Base-by-base conservation (phyloP, 805 yeast species). In the Sugiyamaella valdiviana region DNA sequence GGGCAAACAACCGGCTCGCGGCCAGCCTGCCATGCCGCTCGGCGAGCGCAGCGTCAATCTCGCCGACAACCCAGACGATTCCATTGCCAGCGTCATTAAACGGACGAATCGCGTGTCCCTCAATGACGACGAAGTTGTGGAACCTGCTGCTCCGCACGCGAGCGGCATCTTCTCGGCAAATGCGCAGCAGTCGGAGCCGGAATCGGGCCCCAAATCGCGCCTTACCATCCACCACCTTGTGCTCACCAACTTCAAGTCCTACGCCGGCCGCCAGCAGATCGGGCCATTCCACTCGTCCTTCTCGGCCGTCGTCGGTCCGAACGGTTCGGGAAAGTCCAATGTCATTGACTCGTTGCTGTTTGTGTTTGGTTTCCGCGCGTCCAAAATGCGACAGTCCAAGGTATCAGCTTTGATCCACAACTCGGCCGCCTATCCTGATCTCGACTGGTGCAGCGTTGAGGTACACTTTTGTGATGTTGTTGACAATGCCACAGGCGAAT, bases 301-400 rank as follows among this genome's bases (percentile, higher is more conserved):
- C 61, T 86, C 96, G 9, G 98, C 99, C 0, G 95, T 93, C 9
- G 97, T 93, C 12, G 99, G 99, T 0, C 99, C 99, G 4, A 93
- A 93, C 64, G 99, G 99, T 6, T 85, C 96, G 10, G 99, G 99
- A 2, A 93, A 93, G 67, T 90, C 98, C 14, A 93, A 95, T 62
- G 97, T 93, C 55, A 93, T 93, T 64, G 99, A 95, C 64, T 88
- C 97, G 4, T 80, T 93, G 74, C 75, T 95, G 29, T 93, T 93
- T 65, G 99, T 95, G 1, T 93, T 93, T 70, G 99, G 99, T 0
- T 93, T 93, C 68, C 74, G 98, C 50, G 98, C 99, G 0, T 80
- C 81, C 63, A 93, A 95, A 64, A 89, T 93, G 96, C 82, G 99
- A 61, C 99, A 93, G 58, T 85, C 91, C 1, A 91, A 89, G 62